Base-by-base conservation (phyloP, 495 filamentous ascomycete genomes). In the Hyaloscypha hepaticicola region DNA sequence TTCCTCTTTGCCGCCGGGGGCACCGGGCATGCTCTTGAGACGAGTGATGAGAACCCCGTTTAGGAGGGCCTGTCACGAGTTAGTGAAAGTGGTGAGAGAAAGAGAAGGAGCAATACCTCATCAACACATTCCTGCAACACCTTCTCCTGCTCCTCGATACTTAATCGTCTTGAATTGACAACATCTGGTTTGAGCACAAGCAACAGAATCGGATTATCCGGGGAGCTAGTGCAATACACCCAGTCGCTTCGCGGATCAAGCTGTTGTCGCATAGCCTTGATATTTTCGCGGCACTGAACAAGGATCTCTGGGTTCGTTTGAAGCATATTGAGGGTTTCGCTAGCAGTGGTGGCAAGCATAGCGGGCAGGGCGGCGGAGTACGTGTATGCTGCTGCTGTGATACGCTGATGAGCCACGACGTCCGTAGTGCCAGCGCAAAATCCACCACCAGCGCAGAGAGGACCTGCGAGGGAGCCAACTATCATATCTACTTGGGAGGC, bases 361-460 rank as follows among this genome's bases (percentile, higher is more conserved):
- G 95, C 95, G 16, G 95, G 96, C 51, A 98, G 79, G 24, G 96
- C 95, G 12, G 95, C 95, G 51, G 93, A 97, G 79, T 90, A 99
- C 11, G 94, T 97, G 74, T 97, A 98, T 3, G 93, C 87, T 6
- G 90, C 83, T 29, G 92, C 89, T 19, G 90, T 90, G 70, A 99
- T 90, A 63, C 95, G 91, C 75, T 98, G 95, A 72, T 99, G 95
- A 75, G 95, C 91, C 21, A 97, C 88, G 41, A 98, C 91, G 72
- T 97, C 95, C 58, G 86, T 84, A 29, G 87, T 86, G 25, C 94
- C 93, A 38, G 92, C 92, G 74, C 95, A 99, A 80, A 99, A 99
- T 29, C 95, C 95, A 63, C 95, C 95, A 51, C 92, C 95, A 12
- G 91, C 92, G 72, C 94, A 92, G 50, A 98, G 82, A 21, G 92